Conservation (phyloP, 331 rosid species). For the Cydonia oblonga region DNA sequence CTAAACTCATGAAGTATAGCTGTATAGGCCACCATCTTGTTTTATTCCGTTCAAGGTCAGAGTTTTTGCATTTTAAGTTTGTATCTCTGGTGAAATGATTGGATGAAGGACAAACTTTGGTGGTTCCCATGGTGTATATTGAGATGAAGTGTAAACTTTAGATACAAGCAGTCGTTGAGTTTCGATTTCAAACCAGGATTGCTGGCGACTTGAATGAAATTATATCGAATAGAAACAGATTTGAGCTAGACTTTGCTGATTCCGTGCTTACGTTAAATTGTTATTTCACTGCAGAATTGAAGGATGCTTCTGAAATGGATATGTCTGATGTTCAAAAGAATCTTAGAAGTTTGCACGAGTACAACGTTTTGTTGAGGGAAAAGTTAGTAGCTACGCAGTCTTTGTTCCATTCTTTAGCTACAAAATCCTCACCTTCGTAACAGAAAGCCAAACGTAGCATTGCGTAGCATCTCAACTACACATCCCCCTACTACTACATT, state of each 20-base stretch:
- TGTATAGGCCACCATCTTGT: background rate
- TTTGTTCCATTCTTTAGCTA: conserved; percentile 37
- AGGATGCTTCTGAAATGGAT: conserved; percentile 49
- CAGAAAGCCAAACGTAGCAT: conserved; percentile 10
- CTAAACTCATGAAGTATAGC: conserved; percentile 4
- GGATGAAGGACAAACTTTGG: background rate
- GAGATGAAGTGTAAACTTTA: background rate
- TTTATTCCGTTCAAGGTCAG: background rate
- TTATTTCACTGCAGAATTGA: conserved; percentile 42
- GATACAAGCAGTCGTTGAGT: background rate
- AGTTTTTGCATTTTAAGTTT: background rate
- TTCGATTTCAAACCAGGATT: background rate
- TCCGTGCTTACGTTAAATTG: background rate
- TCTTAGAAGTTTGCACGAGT: conserved; percentile 55
- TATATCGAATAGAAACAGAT: too few species aligned
- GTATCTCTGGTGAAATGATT: background rate
- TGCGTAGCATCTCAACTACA: background rate
- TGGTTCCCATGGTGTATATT: background rate
- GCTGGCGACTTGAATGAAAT: too few species aligned
- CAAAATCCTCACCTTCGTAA: conserved; percentile 26
- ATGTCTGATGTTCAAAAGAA: conserved; percentile 62
- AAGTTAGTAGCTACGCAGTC: conserved; percentile 50
- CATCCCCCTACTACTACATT: background rate
- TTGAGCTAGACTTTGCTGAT: background rate
- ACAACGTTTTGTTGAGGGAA: conserved; percentile 71